Evolutionary conservation across 208 protist species (phyloP).

Genomic region (Trypanosoma rangeli): DNA sequence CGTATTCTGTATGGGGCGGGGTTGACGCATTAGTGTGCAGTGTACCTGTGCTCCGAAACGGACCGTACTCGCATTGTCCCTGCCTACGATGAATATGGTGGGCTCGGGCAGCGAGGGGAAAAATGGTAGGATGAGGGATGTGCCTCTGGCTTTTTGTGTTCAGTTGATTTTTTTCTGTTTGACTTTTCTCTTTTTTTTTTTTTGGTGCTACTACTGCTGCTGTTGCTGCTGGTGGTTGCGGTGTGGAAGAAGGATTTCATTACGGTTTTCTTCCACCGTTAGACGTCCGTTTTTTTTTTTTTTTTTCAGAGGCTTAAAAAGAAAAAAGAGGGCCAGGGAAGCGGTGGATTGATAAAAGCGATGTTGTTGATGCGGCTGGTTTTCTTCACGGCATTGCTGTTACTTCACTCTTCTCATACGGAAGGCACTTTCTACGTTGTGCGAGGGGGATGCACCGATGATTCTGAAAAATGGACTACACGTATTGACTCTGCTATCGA

Average conservation of each 20-base stretch:
- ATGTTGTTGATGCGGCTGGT: constrained; percentile 9
- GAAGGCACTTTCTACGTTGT: constrained; percentile 19
- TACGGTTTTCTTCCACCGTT: neutral
- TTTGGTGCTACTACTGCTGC: too few species aligned
- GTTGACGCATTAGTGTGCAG: neutral
- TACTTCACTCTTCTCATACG: constrained; percentile 3
- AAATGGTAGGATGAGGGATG: neutral
- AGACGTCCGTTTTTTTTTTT: neutral
- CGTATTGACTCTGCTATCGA: constrained; percentile 30
- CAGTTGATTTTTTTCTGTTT: neutral
- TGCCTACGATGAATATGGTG: neutral
- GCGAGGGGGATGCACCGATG: constrained; percentile 17
- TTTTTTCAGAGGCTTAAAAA: too few species aligned
- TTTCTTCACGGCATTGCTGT: constrained; percentile 3
- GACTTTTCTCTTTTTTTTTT: neutral
- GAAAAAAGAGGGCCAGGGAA: neutral
- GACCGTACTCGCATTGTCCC: neutral
- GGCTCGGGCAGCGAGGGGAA: too few species aligned
- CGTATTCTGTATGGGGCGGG: neutral
- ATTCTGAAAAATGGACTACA: constrained; percentile 14
- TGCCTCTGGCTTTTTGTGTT: neutral
- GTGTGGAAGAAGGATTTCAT: neutral
- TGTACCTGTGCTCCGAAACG: constrained; percentile 1
- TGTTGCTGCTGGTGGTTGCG: neutral
- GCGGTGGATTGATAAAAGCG: neutral